Evolutionary conservation across 768 basidiomycete species (phyloP), one percentile per base, ranked within the genome.

Genomic region (Lyophyllum decastes): DNA sequence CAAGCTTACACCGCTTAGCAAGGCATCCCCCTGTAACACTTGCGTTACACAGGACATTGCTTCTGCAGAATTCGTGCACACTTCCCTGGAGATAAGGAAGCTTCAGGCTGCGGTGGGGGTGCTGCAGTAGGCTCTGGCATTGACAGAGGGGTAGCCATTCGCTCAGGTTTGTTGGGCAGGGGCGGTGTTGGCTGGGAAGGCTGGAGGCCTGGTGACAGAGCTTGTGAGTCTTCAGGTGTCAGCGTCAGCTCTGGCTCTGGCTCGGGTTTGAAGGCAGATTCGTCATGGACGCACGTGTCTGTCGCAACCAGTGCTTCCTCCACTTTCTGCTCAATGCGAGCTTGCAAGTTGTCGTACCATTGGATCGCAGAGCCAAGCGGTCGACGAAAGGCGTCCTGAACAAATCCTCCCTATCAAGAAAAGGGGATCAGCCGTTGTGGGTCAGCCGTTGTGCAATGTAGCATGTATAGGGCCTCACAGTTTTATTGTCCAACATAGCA

Each of bases 321-420:
- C 6, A 57, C 19, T 10, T 26, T 33, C n/a, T 53, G 24, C 24
- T 64, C 63, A n/a, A 66, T 27, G 9, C 46, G 40, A 4, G 55
- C 55, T 2, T 41, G 49, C 0, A 63, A 49, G n/a, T 19, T 38
- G 25, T 65, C 61, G n/a, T 58, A 58, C 59, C 66, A 66, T 34
- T 61, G 58, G 4, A 59, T 34, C 0, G 61, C 64, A 49, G 62
- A 60, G 1, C 63, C 47, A 4, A 66, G 46, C 1, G 71, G 53
- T 0, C 57, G 58, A 0, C 70, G 64, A 52, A 76, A 77, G 0
- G 75, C 69, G 21, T 77, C 73, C 3, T 56, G 38, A 5, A 69
- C 38, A 0, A 1, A 61, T 55, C 0, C 69, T 67, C 74, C 75
- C 43, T 27, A 2, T 46, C 21, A 8, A 56, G 24, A 45, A 21